phyloP scores from a whole-genome alignment of 2,329 filamentous ascomycete species.

The Ophioceras dolichostomum region DNA sequence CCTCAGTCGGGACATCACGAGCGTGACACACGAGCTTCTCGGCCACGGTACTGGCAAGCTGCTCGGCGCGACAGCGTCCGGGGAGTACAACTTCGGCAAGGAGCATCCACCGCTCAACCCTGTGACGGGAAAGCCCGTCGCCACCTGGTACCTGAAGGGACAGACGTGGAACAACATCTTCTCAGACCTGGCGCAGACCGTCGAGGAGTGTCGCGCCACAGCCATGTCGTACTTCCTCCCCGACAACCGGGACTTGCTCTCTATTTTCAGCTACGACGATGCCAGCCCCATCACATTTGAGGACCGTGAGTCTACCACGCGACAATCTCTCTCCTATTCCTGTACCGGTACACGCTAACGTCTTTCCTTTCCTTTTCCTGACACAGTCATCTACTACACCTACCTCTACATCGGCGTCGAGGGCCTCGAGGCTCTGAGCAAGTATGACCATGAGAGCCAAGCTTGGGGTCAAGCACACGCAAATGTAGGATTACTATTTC shows the following conservation, averaged over 20 bases:
- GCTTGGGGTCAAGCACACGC: too few relatives aligned
- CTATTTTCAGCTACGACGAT: slow-evolving; percentile 29
- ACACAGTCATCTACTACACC: slow-evolving; percentile 24
- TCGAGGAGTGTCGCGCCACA: slow-evolving; percentile 90
- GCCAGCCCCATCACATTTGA: too few relatives aligned
- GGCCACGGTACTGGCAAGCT: slow-evolving; percentile 89
- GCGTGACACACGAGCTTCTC: slow-evolving; percentile 78
- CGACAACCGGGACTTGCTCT: slow-evolving; percentile 24
- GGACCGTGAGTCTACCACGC: too few relatives aligned
- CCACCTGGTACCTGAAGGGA: slow-evolving; percentile 85
- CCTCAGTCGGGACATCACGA: slow-evolving; percentile 74
- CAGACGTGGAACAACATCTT: slow-evolving; percentile 94
- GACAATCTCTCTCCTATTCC: too few relatives aligned
- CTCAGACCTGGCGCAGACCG: slow-evolving; percentile 75
- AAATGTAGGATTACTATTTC: slow-evolving; percentile 36
- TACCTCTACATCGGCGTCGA: slow-evolving; percentile 28
- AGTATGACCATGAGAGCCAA: slow-evolving; percentile 21
- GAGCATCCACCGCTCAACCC: slow-evolving; percentile 72
- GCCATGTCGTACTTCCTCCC: slow-evolving; percentile 78
- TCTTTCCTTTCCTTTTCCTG: too few relatives aligned
- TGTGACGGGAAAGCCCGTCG: slow-evolving; percentile 62
- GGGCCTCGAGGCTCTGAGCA: slow-evolving; percentile 23
- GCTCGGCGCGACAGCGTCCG: slow-evolving; percentile 73
- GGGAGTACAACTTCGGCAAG: slow-evolving; percentile 79
- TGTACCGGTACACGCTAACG: too few relatives aligned